Base-by-base conservation (phyloP, 2,329 filamentous ascomycete species). In the Fusarium longipes region DNA sequence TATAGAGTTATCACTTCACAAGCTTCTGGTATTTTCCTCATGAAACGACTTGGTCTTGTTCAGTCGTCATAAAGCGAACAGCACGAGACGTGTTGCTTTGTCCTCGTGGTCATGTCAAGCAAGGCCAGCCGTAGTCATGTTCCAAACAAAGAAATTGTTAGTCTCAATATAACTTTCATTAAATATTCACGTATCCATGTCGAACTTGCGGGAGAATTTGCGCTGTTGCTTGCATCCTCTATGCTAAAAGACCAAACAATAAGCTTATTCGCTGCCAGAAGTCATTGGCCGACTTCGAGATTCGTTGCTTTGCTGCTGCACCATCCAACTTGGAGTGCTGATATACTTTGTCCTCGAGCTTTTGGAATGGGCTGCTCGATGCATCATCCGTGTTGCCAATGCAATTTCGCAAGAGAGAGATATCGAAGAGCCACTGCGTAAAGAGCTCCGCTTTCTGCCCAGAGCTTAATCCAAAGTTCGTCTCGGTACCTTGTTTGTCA, bases 261-360 rank as follows among this genome's bases (percentile, higher is more conserved):
- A 97, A 78, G 76, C 87, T 90, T 12, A 92, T 96, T 73, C 91
- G 88, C 81, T 91, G 92, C 88, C 92, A 96, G 77, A 96, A 96
- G 50, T 94, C 92, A 43, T 84, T 82, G 8, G 92, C 87, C 17
- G 84, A 81, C 77, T 90, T 91, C 68, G 75, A 78, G 35, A 96
- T 77, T 64, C 86, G 86, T 42, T 83, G 78, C 17, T 80, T 81
- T 8, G 77, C 79, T 12, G 82, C 77, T 27, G 84, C 82, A 6
- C 84, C 75, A 1, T 84, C 84, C 8, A 90, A 72, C 3, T 82
- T 83, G 2, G 81, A 80, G 38, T 78, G 82, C 35, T 79, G 70
- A 33, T 81, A 79, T 2, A 87, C 68, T 8, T 79, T 79, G 17
- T 82, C 77, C 52, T 83, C 80, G 18, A 91, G 74, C 10, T 77